Evolutionary conservation across 2,329 filamentous ascomycete genomes (phyloP).

Genomic region (Colletotrichum musicola): DNA sequence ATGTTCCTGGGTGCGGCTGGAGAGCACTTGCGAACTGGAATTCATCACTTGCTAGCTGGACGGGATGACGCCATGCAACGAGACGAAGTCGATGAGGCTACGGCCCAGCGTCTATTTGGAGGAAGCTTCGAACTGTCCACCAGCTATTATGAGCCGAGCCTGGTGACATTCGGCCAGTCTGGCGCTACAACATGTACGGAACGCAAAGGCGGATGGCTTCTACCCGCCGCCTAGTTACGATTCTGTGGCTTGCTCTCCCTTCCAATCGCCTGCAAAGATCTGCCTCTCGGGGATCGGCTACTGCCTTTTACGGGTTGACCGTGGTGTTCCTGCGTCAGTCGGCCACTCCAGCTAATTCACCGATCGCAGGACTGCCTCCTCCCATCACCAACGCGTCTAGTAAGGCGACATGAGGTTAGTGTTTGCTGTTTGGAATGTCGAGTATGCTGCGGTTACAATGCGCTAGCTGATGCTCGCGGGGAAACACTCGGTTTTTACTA

Average conservation of each 20-base stretch:
- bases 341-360: slow-evolving; percentile 1
- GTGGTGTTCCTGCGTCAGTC: slow-evolving; percentile 5
- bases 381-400: slow-evolving; percentile 9
- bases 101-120: neutral
- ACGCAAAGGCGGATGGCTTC: slow-evolving; percentile 31
- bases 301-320: slow-evolving; percentile 22
- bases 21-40: neutral
- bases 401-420: slow-evolving; percentile 9
- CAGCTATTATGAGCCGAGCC: slow-evolving; percentile 10
- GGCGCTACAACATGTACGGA: slow-evolving; percentile 25
- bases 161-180: slow-evolving; percentile 1
- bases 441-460: slow-evolving; percentile 13
- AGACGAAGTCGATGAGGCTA: neutral
- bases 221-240: slow-evolving; percentile 23
- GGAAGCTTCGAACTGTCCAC: neutral
- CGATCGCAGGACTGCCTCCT: neutral
- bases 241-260: slow-evolving; percentile 28
- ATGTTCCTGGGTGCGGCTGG: neutral
- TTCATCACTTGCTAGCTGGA: neutral
- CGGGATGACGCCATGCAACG: slow-evolving; percentile 7
- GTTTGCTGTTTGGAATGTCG: neutral
- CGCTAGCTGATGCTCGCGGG: slow-evolving; percentile 5
- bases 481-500: neutral
- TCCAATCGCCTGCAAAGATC: slow-evolving; percentile 9
- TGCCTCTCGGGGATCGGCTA: slow-evolving; percentile 13